Evolutionary conservation across 2,329 filamentous ascomycete species (phyloP).

Genomic region (Fusarium stilboides): DNA sequence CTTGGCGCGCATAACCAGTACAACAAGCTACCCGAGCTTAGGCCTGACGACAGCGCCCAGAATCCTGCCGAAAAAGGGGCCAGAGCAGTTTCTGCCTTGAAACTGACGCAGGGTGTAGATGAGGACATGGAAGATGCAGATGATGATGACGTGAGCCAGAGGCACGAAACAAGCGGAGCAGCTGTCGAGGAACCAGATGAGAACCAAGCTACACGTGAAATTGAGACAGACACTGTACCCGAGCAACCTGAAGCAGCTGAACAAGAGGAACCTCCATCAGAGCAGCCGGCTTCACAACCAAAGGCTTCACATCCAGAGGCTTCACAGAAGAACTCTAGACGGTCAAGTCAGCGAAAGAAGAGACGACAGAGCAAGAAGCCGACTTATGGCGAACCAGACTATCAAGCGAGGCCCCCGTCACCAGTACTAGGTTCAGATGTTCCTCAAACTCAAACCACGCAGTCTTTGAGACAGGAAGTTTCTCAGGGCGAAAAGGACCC

Average conservation of each 20-base stretch:
- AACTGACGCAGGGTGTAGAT: background rate
- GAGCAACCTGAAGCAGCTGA: background rate
- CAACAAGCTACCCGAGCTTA: slow-evolving; percentile 4
- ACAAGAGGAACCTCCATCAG: background rate
- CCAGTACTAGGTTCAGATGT: slow-evolving; percentile 30
- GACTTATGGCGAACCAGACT: slow-evolving; percentile 10
- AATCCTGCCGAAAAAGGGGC: background rate
- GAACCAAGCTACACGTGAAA: background rate
- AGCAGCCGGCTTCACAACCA: background rate
- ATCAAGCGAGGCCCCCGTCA: slow-evolving; percentile 18
- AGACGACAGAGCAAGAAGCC: slow-evolving; percentile 31
- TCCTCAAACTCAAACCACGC: background rate
- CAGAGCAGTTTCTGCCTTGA: background rate
- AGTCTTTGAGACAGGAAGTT: background rate
- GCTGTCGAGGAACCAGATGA: background rate
- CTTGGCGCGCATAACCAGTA: slow-evolving; percentile 7
- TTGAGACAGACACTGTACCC: too few species aligned
- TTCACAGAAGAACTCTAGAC: background rate
- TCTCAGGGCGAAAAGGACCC: background rate
- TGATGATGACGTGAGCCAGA: background rate
- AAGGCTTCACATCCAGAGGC: background rate
- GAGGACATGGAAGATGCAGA: background rate
- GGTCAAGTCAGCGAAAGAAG: slow-evolving; percentile 3
- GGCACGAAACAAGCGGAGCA: background rate
- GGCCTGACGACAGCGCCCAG: background rate